Conservation (phyloP, 768 basidiomycete species). For the Galerina sulciceps region DNA sequence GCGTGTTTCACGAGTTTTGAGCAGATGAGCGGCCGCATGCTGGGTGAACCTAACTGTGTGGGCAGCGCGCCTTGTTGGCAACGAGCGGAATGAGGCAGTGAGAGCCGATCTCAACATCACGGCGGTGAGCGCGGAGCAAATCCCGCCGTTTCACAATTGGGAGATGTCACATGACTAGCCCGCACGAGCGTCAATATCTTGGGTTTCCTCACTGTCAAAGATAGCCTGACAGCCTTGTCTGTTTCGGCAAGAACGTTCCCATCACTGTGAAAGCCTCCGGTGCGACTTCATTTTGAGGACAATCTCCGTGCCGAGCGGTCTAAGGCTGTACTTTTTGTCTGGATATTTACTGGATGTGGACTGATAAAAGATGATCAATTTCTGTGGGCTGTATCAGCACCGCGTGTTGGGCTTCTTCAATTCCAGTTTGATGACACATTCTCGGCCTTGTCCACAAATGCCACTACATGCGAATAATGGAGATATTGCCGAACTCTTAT, state of each 20-base stretch:
- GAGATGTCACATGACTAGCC: constrained; percentile 2
- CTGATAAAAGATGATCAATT: constrained; percentile 5
- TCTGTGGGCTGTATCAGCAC: constrained; percentile 5
- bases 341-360: neutral
- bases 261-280: neutral
- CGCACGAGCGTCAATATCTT: constrained; percentile 2
- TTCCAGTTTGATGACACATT: constrained; percentile 6
- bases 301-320: constrained; percentile 15
- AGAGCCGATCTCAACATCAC: constrained; percentile 6
- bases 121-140: neutral
- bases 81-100: constrained; percentile 1
- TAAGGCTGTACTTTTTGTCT: neutral
- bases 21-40: neutral
- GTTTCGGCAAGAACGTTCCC: neutral
- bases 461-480: constrained; percentile 19
- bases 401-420: constrained; percentile 17
- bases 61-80: neutral
- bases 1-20: neutral
- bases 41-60: neutral
- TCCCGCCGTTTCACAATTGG: neutral
- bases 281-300: constrained; percentile 1
- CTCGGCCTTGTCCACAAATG: constrained; percentile 13
- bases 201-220: neutral
- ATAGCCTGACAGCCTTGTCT: neutral
- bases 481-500: constrained; percentile 11